Evolutionary conservation across 2,329 filamentous ascomycete species (phyloP).

Genomic region (Exophiala calicioides): DNA sequence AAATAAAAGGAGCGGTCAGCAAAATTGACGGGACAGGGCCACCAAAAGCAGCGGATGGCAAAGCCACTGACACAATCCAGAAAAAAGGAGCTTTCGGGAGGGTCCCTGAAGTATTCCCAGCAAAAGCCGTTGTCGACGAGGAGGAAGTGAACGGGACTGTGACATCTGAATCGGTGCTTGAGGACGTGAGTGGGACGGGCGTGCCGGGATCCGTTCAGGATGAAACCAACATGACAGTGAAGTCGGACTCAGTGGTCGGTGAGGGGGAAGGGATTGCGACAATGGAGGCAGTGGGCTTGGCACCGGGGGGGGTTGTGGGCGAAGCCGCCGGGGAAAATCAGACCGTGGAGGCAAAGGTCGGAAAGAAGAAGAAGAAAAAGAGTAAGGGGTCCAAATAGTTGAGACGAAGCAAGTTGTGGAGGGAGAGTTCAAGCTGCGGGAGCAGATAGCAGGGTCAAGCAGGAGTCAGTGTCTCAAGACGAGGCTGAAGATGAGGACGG

Average conservation of each 20-base stretch:
- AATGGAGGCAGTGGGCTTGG: background rate
- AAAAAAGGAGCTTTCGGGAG: no score
- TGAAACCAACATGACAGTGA: no score
- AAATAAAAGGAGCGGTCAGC: background rate
- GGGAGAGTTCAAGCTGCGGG: background rate
- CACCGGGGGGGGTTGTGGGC: background rate
- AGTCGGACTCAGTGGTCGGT: background rate
- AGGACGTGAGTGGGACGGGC: no score
- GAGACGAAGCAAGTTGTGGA: background rate
- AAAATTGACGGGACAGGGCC: background rate
- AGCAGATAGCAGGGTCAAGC: background rate
- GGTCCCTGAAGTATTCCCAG: no score
- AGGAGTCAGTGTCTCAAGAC: background rate
- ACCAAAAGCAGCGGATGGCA: background rate
- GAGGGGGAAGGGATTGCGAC: background rate
- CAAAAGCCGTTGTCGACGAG: background rate
- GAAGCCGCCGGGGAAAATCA: background rate
- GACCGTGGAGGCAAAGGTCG: background rate
- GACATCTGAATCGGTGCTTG: no score
- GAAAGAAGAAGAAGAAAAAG: conserved; percentile 2
- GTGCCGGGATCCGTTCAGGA: no score
- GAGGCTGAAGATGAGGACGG: background rate
- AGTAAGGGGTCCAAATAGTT: no score
- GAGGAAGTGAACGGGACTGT: no score
- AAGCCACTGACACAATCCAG: background rate